Evolutionary conservation across 2,329 filamentous ascomycete species (phyloP), one percentile per base, ranked within the genome.

Genomic region (Ophiostoma sp.): DNA sequence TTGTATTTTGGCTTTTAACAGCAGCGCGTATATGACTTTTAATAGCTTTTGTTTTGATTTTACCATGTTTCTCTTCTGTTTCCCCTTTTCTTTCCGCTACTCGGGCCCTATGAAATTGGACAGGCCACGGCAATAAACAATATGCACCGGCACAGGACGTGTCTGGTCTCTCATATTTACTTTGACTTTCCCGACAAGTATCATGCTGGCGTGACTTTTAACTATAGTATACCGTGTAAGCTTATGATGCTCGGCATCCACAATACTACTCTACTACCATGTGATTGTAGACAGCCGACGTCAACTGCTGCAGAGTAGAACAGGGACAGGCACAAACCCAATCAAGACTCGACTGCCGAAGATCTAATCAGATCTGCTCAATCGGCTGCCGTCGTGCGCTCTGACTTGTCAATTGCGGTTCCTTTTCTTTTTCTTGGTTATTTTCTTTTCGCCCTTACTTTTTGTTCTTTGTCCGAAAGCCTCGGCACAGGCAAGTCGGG

Each of bases 21-120:
- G 31, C 35, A 68, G 67, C 67, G 62, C 36, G 17, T 62, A 33
- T 33, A 62, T 62, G 27, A 54, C 44, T 27, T 54, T 54, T 54
- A 31, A 62, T 62, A 62, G 57, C 57, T 62, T 54, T 62, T 62
- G 27, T 33, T 62, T 62, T 60, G 23, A 2, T 62, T 33, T 62
- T 27, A 20, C 8, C 10, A 4, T 33, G 7, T 23, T 27, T n/a
- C 10, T 31, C 13, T 7, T 57, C 13, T 57, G 13, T 33, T n/a
- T 33, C 17, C 13, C 35, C 13, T 62, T 57, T 5, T 17, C 5
- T 48, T 20, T 4, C 20, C 20, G 1, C 17, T 48, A 13, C 52
- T 57, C n/a, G 15, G 52, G 52, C 52, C 48, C 23, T 62, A 62
- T 62, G 23, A 31, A 62, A 33, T 62, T 62, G 27, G 54, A 62